Percentiles rank a stretch among this genome's conserved stretches.
phyloP scores from a whole-genome alignment of 1,139 yeast genomes.

The Scheffersomyces cryptocercus region DNA sequence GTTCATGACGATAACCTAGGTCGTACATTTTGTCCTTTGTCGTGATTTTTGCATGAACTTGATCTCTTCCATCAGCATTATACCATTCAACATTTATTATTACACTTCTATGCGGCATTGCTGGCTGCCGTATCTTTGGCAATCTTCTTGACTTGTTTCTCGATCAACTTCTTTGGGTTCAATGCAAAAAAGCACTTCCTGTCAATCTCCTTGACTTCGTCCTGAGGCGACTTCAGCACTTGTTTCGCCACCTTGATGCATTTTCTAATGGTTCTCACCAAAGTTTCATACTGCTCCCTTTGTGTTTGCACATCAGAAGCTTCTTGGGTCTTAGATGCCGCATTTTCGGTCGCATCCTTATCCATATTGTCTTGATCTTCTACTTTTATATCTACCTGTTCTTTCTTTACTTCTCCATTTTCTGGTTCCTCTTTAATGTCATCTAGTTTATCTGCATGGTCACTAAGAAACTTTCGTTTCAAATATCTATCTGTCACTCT shows the following conservation, averaged over 20 bases:
- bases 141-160: slow-evolving; percentile 35
- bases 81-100: too few relatives aligned
- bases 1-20: too few relatives aligned
- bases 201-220: slow-evolving; percentile 63
- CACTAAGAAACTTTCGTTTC: slow-evolving; percentile 50
- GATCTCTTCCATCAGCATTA: too few relatives aligned
- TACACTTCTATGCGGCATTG: too few relatives aligned
- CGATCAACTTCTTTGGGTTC: slow-evolving; percentile 55
- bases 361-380: slow-evolving; percentile 8
- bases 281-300: slow-evolving; percentile 38
- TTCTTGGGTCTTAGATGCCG: slow-evolving; percentile 3
- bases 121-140: background rate
- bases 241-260: slow-evolving; percentile 52
- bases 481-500: slow-evolving; percentile 68
- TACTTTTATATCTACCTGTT: slow-evolving; percentile 14
- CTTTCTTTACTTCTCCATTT: slow-evolving; percentile 9
- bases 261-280: slow-evolving; percentile 45
- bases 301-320: slow-evolving; percentile 1
- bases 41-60: too few relatives aligned
- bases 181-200: slow-evolving; percentile 63
- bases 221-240: slow-evolving; percentile 49
- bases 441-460: slow-evolving; percentile 13
- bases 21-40: too few relatives aligned
- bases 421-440: slow-evolving; percentile 12
- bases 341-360: slow-evolving; percentile 1